These are phyloP conservation scores for Orbilia brochopaga DNA, from an alignment of 2,329 filamentous ascomycete genomes.

Conservation along the genomic window DNA sequence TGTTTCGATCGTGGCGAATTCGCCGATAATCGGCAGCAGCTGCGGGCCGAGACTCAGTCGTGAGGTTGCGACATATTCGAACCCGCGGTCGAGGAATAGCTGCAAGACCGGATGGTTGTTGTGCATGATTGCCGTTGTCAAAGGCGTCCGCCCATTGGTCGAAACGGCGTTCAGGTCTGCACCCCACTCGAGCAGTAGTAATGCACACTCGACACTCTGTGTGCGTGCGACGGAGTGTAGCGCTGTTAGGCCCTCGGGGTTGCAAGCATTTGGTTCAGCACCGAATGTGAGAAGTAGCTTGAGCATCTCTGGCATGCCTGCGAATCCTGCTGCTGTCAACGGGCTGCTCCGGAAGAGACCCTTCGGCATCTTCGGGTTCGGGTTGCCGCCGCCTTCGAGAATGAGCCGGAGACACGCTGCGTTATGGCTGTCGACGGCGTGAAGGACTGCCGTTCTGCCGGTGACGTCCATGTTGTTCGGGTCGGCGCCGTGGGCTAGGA, in stretches of 20 bases:
- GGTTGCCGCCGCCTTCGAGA: conserved; percentile 53
- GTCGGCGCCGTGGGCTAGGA: conserved; percentile 13
- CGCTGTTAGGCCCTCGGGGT: conserved; percentile 56
- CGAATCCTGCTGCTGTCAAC: conserved; percentile 56
- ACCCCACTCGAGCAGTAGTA: conserved; percentile 57
- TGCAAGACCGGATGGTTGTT: conserved; percentile 57
- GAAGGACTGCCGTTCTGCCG: conserved; percentile 11
- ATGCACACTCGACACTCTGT: conserved; percentile 56
- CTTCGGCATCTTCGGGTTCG: conserved; percentile 54
- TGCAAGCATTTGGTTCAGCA: conserved; percentile 55
- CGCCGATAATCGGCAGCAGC: conserved; percentile 10
- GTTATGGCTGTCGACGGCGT: conserved; percentile 17
- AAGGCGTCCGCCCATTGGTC: conserved; percentile 55
- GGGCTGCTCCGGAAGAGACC: conserved; percentile 56
- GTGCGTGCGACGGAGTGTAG: conserved; percentile 56
- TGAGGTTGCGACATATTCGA: conserved; percentile 57
- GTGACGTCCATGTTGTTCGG: conserved; percentile 23
- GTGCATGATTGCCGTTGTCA: conserved; percentile 57
- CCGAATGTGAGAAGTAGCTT: conserved; percentile 57
- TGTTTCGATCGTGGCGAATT: conserved; percentile 10
- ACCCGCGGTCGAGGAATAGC: conserved; percentile 57
- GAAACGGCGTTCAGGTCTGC: conserved; percentile 57
- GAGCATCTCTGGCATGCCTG: conserved; percentile 55
- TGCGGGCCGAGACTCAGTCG: conserved; percentile 52
- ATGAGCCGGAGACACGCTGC: conserved; percentile 9